Evolutionary conservation across 129 eudicot genomes (phyloP).

Genomic region (Solidago caesia): DNA sequence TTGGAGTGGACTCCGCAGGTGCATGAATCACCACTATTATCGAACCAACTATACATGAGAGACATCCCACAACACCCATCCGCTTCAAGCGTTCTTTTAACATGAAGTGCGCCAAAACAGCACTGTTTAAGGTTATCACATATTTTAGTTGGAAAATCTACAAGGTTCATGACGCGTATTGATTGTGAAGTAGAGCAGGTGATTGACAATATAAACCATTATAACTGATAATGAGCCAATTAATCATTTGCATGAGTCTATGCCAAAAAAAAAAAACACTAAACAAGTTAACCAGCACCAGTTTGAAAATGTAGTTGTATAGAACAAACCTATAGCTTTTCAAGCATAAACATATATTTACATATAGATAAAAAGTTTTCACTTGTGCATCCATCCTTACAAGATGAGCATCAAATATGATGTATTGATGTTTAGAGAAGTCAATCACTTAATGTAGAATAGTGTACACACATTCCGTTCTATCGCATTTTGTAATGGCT

Average conservation of each 20-base stretch:
- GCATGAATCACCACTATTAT: conserved; percentile 87
- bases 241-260: not conserved
- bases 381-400: too few relatives aligned
- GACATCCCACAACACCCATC: conserved; percentile 80
- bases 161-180: not conserved
- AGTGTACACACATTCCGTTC: too few relatives aligned
- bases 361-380: too few relatives aligned
- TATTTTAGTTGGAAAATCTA: conserved; percentile 17
- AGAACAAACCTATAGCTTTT: too few relatives aligned
- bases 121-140: conserved; percentile 51
- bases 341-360: too few relatives aligned
- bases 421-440: not conserved
- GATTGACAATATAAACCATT: not conserved
- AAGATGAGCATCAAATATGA: not conserved
- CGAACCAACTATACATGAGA: conserved; percentile 84
- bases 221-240: not conserved
- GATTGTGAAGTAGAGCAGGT: not conserved
- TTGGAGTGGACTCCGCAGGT: conserved; percentile 73
- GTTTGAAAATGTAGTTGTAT: too few relatives aligned
- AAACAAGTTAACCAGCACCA: too few relatives aligned
- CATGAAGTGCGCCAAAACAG: conserved; percentile 83
- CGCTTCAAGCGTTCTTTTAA: conserved; percentile 64
- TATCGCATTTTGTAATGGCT: too few relatives aligned
- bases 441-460: not conserved
- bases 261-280: too few relatives aligned